Conservation (phyloP, 2,329 filamentous ascomycete species). For the Furcasterigmium furcatum region DNA sequence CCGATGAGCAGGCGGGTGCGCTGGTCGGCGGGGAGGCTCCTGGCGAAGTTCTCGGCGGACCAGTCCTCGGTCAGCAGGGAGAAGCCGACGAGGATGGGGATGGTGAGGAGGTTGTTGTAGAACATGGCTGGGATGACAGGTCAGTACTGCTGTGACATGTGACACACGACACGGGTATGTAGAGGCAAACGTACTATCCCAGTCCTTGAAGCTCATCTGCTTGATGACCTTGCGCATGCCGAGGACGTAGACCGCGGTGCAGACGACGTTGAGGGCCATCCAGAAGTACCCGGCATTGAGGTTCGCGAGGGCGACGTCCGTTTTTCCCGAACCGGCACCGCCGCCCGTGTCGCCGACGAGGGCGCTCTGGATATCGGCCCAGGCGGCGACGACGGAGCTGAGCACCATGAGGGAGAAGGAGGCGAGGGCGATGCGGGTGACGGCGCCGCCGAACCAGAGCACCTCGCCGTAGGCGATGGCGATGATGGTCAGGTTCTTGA, state of each 20-base stretch:
- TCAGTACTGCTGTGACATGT: too few species aligned
- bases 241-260: constrained; percentile 84
- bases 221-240: constrained; percentile 98
- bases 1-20: constrained; percentile 79
- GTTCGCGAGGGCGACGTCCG: constrained; percentile 76
- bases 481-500: constrained; percentile 99
- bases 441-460: constrained; percentile 93
- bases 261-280: constrained; percentile 97
- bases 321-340: constrained; percentile 35
- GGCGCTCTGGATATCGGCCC: constrained; percentile 92
- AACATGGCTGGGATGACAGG: constrained; percentile 74
- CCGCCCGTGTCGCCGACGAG: constrained; percentile 59
- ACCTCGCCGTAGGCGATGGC: constrained; percentile 98
- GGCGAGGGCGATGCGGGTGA: constrained; percentile 81
- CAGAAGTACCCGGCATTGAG: constrained; percentile 94
- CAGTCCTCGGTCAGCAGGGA: constrained; percentile 88
- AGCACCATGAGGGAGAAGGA: constrained; percentile 97
- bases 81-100: constrained; percentile 81
- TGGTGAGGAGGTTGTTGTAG: constrained; percentile 98
- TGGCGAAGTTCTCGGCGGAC: constrained; percentile 77
- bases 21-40: constrained; percentile 80
- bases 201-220: constrained; percentile 99
- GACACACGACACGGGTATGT: too few species aligned
- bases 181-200: constrained; percentile 74
- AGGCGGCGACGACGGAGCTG: constrained; percentile 90